These are phyloP conservation scores for Candida ortonii DNA, from an alignment of 805 yeast species.

Conservation along the genomic window DNA sequence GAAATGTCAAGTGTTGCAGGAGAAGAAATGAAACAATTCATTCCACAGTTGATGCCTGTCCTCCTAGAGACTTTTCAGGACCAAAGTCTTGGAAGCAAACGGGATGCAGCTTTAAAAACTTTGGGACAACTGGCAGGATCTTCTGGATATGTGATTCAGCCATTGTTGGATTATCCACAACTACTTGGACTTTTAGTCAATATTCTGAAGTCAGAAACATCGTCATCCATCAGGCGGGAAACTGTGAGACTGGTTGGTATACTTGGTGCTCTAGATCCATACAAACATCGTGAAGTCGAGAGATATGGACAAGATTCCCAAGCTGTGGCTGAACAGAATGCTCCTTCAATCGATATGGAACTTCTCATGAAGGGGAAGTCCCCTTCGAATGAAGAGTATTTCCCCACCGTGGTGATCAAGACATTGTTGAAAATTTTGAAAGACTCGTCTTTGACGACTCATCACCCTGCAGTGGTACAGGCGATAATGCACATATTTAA, in stretches of 20 bases:
- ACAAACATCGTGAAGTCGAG: conserved; percentile 89
- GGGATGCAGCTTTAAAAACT: conserved; percentile 86
- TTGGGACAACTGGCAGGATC: conserved; percentile 87
- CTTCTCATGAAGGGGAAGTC: conserved; percentile 90
- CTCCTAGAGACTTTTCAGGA: conserved; percentile 86
- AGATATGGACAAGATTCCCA: conserved; percentile 40
- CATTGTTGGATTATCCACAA: conserved; percentile 87
- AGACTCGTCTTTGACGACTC: conserved; percentile 79
- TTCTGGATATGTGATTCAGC: conserved; percentile 93
- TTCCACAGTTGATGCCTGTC: conserved; percentile 79
- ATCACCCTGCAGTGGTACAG: conserved; percentile 91
- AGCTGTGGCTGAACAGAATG: conserved; percentile 65
- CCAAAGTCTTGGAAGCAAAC: conserved; percentile 80
- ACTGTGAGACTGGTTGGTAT: conserved; percentile 88
- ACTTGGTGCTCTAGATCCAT: conserved; percentile 95
- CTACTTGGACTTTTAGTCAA: conserved; percentile 76
- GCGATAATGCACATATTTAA: conserved; percentile 90
- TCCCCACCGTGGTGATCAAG: conserved; percentile 90
- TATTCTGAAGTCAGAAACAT: conserved; percentile 76
- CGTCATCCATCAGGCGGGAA: conserved; percentile 75
- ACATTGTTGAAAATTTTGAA: conserved; percentile 79
- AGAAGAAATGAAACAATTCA: conserved; percentile 70
- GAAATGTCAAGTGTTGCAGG: conserved; percentile 88
- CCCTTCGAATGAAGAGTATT: conserved; percentile 89
- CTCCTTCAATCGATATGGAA: conserved; percentile 88